These are phyloP conservation scores for Colletotrichum sp. DNA, from an alignment of 2,329 filamentous ascomycete genomes.

Conservation along the genomic window DNA sequence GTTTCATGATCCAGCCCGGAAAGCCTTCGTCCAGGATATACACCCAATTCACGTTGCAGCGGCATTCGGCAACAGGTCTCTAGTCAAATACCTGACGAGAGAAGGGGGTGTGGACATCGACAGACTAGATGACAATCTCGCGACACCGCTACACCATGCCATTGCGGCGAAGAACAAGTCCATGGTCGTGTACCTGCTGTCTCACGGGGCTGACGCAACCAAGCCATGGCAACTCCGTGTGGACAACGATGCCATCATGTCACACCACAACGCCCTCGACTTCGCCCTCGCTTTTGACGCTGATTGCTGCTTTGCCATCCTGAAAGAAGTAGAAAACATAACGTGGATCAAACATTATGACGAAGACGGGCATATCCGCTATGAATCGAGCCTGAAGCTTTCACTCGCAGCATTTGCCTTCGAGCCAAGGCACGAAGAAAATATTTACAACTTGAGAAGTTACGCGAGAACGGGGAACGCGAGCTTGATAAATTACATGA, in stretches of 20 bases:
- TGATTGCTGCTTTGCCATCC: too few species aligned
- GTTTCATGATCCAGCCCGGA: too few species aligned
- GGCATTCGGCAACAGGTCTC: background rate
- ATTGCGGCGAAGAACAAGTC: background rate
- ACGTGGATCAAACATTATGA: too few species aligned
- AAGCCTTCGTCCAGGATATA: too few species aligned
- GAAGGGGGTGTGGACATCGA: background rate
- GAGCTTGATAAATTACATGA: too few species aligned
- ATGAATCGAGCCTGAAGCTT: too few species aligned
- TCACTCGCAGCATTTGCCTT: too few species aligned
- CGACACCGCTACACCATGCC: background rate
- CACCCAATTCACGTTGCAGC: background rate
- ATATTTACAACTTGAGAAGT: too few species aligned
- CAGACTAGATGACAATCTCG: background rate
- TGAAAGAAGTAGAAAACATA: accelerated
- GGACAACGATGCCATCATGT: background rate
- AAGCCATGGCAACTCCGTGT: background rate
- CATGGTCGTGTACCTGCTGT: background rate
- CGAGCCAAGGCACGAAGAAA: too few species aligned
- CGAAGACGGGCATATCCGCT: too few species aligned
- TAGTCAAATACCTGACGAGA: background rate
- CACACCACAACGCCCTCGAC: background rate
- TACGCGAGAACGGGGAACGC: too few species aligned
- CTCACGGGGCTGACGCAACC: background rate
- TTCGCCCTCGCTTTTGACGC: background rate